phyloP scores from a whole-genome alignment of 1,284 basidiomycete genomes.

The Marasmius sp. region DNA sequence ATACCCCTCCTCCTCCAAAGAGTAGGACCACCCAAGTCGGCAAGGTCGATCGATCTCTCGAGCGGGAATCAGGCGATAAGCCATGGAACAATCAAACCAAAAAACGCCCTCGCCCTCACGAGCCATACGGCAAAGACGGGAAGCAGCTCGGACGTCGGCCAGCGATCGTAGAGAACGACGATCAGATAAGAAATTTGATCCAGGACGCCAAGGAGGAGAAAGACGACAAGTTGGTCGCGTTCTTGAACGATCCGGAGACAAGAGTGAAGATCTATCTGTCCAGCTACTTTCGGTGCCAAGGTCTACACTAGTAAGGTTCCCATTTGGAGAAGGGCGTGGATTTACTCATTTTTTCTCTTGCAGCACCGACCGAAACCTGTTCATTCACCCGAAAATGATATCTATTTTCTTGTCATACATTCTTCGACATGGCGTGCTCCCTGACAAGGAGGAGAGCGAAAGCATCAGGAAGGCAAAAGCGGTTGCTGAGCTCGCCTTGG shows the following conservation, averaged over 20 bases:
- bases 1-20: not conserved
- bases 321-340: not conserved
- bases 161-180: slow-evolving; percentile 17
- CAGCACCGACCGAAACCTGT: slow-evolving; percentile 13
- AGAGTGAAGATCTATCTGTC: slow-evolving; percentile 61
- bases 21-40: slow-evolving; percentile 6
- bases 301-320: slow-evolving; percentile 55
- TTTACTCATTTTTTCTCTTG: not conserved
- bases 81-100: not conserved
- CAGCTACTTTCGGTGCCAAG: slow-evolving; percentile 60
- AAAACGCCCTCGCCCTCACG: slow-evolving; percentile 11
- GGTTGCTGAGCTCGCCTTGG: slow-evolving; percentile 46
- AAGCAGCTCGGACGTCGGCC: slow-evolving; percentile 23
- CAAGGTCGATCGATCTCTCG: not conserved
- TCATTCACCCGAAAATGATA: slow-evolving; percentile 13
- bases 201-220: slow-evolving; percentile 21
- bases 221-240: slow-evolving; percentile 47
- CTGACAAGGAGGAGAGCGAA: slow-evolving; percentile 32
- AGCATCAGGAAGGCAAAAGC: slow-evolving; percentile 48
- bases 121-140: slow-evolving; percentile 30
- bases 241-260: slow-evolving; percentile 58
- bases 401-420: slow-evolving; percentile 17
- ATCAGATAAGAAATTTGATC: slow-evolving; percentile 13
- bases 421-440: slow-evolving; percentile 9
- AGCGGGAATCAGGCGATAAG: not conserved